Base-by-base conservation (phyloP, 2,329 filamentous ascomycete genomes). In the Colletotrichum graminicola region DNA sequence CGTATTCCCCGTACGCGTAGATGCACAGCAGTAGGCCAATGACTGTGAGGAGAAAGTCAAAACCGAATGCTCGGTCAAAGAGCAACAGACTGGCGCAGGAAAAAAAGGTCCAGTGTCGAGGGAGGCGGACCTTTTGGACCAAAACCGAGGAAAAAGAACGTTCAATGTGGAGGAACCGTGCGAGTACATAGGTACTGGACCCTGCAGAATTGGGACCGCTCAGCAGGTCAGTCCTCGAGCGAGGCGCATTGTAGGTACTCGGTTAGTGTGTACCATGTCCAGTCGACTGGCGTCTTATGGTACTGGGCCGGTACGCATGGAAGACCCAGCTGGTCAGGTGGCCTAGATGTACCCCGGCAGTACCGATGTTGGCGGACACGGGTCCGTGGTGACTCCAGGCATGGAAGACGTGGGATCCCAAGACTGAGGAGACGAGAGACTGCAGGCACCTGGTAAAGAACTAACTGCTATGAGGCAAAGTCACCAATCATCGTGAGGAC, bases 141-240 rank as follows among this genome's bases (percentile, higher is more conserved):
- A 26, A 12, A 23, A 18, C 16, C 36, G 26, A 55, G 18, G 26
- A 49, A 41, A 39, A 43, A 36, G 12, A 29, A 47, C 8, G 39
- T 34, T 39, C 21, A 26, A 11, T 36, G 47, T 63, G 61, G 64
- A 59, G 52, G 49, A 71, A 52, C 67, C 45, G 57, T 52, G 56
- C 64, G 57, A 66, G 34, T 23, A 43, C 7, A 5, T 8, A 43
- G 39, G 39, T 21, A 41, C 55, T 72, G 71, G 71, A 67, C 71
- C 71, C 71, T 72, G 71, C 68, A 73, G 71, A 62, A 73, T 73
- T 47, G 71, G 34, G 54, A 60, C 61, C 52, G 59, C 57, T 71
- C 67, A 67, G 55, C 61, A 66, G 70, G 61, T 54, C 49, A 55
- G 62, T 32, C 60, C 45, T 61, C 26, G 49, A 21, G 29, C 51